These are phyloP conservation scores for Vitis hybrid DNA, from an alignment of 177 flowering plant species.

Conservation along the genomic window DNA sequence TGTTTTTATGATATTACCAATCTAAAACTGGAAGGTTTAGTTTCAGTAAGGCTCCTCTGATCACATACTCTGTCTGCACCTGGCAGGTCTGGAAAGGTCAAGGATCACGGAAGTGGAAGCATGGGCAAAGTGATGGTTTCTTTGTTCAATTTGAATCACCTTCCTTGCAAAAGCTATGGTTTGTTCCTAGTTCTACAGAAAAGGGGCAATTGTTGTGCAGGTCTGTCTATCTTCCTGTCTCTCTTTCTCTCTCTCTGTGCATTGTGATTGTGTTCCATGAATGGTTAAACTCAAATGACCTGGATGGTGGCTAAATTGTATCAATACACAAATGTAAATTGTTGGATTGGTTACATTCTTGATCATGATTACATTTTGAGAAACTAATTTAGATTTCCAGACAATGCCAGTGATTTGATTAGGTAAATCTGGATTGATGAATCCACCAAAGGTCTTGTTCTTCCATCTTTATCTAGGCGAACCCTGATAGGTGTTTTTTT, in stretches of 20 bases:
- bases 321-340: too few relatives aligned
- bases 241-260: neutral
- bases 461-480: too few relatives aligned
- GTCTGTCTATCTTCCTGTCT: slow-evolving; percentile 39
- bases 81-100: slow-evolving; percentile 96
- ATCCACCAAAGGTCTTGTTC: too few relatives aligned
- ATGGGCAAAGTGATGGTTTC: slow-evolving; percentile 87
- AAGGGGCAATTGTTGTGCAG: slow-evolving; percentile 77
- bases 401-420: too few relatives aligned
- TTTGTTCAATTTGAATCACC: slow-evolving; percentile 90
- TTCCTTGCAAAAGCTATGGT: slow-evolving; percentile 72
- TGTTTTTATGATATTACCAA: neutral
- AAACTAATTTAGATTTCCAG: too few relatives aligned
- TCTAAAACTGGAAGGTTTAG: neutral
- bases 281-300: too few relatives aligned
- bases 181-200: slow-evolving; percentile 76
- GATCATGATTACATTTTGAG: too few relatives aligned
- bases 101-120: slow-evolving; percentile 94
- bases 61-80: slow-evolving; percentile 5
- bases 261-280: too few relatives aligned
- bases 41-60: neutral
- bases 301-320: too few relatives aligned
- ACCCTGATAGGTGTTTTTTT: too few relatives aligned
- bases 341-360: too few relatives aligned
- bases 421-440: too few relatives aligned